Conservation (phyloP, 2,329 filamentous ascomycete species). For the Fusarium xylarioides region DNA sequence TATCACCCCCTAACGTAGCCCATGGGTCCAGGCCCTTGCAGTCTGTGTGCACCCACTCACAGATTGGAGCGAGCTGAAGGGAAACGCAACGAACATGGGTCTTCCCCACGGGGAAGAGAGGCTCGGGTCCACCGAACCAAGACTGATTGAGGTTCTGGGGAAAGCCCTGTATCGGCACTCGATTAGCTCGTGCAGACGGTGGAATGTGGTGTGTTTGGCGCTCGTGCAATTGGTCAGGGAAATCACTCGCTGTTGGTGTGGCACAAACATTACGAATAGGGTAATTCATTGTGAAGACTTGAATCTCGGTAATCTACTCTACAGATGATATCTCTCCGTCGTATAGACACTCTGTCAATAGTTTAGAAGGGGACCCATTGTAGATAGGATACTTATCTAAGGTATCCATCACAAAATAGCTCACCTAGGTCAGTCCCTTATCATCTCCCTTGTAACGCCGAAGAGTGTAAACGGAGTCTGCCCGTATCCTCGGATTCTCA, state of each 20-base stretch:
- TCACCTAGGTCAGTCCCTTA: not conserved
- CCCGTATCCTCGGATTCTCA: not conserved
- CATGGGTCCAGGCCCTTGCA: conserved; percentile 5
- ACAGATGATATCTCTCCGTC: not conserved
- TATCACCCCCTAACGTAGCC: not conserved
- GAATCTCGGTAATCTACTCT: not conserved
- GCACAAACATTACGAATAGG: not conserved
- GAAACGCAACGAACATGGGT: not conserved
- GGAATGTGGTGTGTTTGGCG: conserved; percentile 2
- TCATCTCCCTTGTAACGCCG: not conserved
- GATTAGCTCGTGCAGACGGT: not conserved
- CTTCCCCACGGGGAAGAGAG: conserved; percentile 23
- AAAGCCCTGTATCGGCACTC: not conserved
- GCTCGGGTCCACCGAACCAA: conserved; percentile 11
- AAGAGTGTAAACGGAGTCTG: not conserved
- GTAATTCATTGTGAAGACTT: not conserved
- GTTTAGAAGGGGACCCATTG: not conserved
- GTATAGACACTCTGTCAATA: not conserved
- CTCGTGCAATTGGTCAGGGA: not conserved
- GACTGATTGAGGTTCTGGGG: not conserved
- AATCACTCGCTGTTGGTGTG: not conserved
- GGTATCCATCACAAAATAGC: not conserved
- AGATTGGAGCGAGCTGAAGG: not conserved
- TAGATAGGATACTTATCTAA: conserved; percentile 3
- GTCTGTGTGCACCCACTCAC: not conserved